Evolutionary conservation across 177 flowering plant species (phyloP), one percentile per base, ranked within the genome.

Genomic region (Vitis hybrid): DNA sequence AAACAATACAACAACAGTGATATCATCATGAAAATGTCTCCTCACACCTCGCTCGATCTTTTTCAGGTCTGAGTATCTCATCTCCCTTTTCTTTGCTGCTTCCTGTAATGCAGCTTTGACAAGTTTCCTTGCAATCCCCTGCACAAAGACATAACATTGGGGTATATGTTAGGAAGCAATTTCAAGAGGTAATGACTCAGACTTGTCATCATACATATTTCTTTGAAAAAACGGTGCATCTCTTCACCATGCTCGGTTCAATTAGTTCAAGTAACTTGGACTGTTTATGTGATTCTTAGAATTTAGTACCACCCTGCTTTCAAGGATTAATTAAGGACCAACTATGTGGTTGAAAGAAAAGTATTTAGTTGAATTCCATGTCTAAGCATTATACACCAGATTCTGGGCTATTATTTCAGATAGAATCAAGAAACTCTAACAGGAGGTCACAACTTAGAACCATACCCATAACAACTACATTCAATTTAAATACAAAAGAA

Each of bases 21-120:
- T 93, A 68, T 93, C 98, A 66, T 94, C 97, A 52, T 94, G 98
- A 73, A 94, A 94, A 82, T 94, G 97, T 78, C 97, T 88, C 78
- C 98, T 83, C 61, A 92, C 91, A 16, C 97, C 96, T 68, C 93
- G 71, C 16, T 91, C 95, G n/a, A 93, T 86, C 83, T 88, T 88
- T 65, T 90, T 87, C 77, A 93, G 84, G 80, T 93, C 97, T 10
- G 92, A 83, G 68, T 91, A 93, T 77, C 95, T 81, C 97, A 88
- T 89, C 70, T 91, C 98, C 78, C 97, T 78, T 63, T 89, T 91
- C 78, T 89, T 91, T 20, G 94, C 98, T 20, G 98, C 97, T 77
- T 84, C 88, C 22, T 66, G 72, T n/a, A 93, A 78, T 13, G 97
- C 97, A 64, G 89, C 82, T 76, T 88, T 88, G 10, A 93, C 72